These are phyloP conservation scores for Arthroderma sp. DNA, from an alignment of 2,329 filamentous ascomycete genomes.

Conservation along the genomic window DNA sequence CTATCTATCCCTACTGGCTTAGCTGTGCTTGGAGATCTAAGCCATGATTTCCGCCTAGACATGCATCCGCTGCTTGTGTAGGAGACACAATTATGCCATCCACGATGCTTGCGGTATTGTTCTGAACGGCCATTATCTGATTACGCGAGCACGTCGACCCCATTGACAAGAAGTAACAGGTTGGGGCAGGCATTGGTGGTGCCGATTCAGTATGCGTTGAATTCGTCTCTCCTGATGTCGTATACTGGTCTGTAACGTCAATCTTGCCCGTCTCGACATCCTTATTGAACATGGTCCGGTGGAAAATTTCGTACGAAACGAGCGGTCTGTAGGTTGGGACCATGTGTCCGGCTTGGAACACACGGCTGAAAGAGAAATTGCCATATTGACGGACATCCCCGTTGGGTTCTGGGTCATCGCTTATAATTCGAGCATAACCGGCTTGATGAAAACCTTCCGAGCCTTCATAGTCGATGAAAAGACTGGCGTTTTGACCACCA, in stretches of 20 bases:
- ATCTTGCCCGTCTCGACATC: slow-evolving; percentile 23
- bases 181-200: slow-evolving; percentile 36
- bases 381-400: slow-evolving; percentile 65
- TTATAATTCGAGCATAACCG: slow-evolving; percentile 59
- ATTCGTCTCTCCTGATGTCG: slow-evolving; percentile 44
- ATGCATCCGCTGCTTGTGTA: neutral
- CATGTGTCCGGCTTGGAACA: slow-evolving; percentile 42
- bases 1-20: too few relatives aligned
- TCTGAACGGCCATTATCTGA: slow-evolving; percentile 3
- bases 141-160: slow-evolving; percentile 1
- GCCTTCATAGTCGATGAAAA: slow-evolving; percentile 42
- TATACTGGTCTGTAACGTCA: neutral
- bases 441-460: slow-evolving; percentile 44
- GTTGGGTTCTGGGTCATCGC: slow-evolving; percentile 45
- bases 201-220: slow-evolving; percentile 44
- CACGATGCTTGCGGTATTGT: slow-evolving; percentile 1
- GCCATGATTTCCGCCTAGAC: neutral
- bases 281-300: slow-evolving; percentile 32
- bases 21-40: too few relatives aligned
- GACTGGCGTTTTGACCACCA: slow-evolving; percentile 61
- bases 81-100: slow-evolving; percentile 1
- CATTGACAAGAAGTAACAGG: slow-evolving; percentile 42
- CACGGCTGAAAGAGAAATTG: slow-evolving; percentile 55
- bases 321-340: slow-evolving; percentile 41
- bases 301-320: slow-evolving; percentile 41